Conservation (phyloP, 352 stramenopile genomes). For the Phytopythium delawarense region DNA sequence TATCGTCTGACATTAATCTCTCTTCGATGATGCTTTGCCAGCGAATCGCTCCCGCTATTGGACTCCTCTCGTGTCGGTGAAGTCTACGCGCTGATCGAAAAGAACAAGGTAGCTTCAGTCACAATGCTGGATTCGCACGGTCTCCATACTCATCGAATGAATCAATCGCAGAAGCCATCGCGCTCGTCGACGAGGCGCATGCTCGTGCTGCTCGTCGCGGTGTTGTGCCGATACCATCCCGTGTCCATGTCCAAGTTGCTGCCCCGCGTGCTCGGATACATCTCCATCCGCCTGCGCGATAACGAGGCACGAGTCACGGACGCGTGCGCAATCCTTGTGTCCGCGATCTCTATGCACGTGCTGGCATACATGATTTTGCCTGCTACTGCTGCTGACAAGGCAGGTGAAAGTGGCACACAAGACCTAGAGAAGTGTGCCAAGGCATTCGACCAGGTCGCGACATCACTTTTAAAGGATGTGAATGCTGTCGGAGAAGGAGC, state of each 20-base stretch:
- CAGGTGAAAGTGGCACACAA: background rate
- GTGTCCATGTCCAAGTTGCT: conserved; percentile 26
- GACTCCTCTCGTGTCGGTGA: conserved; percentile 32
- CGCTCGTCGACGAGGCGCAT: conserved; percentile 52
- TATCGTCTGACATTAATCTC: conserved; percentile 1
- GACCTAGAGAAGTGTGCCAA: background rate
- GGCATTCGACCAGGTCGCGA: conserved; percentile 30
- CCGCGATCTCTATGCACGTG: conserved; percentile 42
- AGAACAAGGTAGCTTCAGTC: conserved; percentile 40
- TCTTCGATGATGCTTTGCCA: conserved; percentile 8
- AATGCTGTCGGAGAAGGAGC: conserved; percentile 45
- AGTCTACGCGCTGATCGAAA: conserved; percentile 43
- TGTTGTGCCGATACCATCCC: conserved; percentile 48
- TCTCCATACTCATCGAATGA: background rate
- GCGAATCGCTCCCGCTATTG: conserved; percentile 33
- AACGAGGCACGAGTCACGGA: conserved; percentile 50
- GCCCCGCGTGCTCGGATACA: conserved; percentile 38
- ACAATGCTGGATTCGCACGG: background rate
- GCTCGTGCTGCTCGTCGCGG: conserved; percentile 53
- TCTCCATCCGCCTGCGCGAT: conserved; percentile 47
- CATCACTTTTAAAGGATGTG: conserved; percentile 30
- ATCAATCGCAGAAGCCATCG: conserved; percentile 22
- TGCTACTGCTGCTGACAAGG: background rate
- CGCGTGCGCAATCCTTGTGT: conserved; percentile 49
- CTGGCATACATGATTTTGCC: conserved; percentile 14